These are phyloP conservation scores for Tremellales sp. DNA, from an alignment of 1,284 basidiomycete species.

Conservation along the genomic window DNA sequence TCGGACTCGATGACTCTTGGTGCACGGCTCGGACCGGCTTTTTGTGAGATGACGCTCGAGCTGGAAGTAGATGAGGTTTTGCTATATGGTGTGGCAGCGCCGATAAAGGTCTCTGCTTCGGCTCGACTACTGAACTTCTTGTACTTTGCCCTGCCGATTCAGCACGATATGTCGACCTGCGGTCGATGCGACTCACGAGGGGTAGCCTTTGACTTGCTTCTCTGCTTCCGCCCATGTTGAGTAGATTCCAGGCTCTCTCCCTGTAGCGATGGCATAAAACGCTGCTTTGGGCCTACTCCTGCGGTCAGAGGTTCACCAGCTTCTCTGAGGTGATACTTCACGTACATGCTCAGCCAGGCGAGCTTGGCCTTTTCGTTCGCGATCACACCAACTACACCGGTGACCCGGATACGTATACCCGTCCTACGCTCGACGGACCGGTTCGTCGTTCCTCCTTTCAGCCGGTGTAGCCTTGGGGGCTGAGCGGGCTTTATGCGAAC, in stretches of 20 bases:
- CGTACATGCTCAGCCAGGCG: slow-evolving; percentile 9
- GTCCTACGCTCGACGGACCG: not conserved
- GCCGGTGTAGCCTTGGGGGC: no score
- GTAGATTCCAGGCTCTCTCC: slow-evolving; percentile 40
- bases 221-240: slow-evolving; percentile 42
- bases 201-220: slow-evolving; percentile 40
- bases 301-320: not conserved
- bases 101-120: slow-evolving; percentile 31
- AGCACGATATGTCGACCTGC: not conserved
- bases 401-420: slow-evolving; percentile 5
- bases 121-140: slow-evolving; percentile 42
- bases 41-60: not conserved
- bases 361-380: not conserved
- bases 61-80: not conserved
- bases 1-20: not conserved
- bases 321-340: not conserved
- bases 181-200: slow-evolving; percentile 23
- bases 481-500: no score
- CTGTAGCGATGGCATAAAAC: slow-evolving; percentile 42
- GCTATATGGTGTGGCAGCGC: not conserved
- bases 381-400: slow-evolving; percentile 1
- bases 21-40: not conserved
- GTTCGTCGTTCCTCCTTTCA: no score
- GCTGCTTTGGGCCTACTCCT: slow-evolving; percentile 42
- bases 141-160: slow-evolving; percentile 29